These are phyloP conservation scores for Pichia cactophila DNA, from an alignment of 1,139 yeast genomes.

Conservation along the genomic window DNA sequence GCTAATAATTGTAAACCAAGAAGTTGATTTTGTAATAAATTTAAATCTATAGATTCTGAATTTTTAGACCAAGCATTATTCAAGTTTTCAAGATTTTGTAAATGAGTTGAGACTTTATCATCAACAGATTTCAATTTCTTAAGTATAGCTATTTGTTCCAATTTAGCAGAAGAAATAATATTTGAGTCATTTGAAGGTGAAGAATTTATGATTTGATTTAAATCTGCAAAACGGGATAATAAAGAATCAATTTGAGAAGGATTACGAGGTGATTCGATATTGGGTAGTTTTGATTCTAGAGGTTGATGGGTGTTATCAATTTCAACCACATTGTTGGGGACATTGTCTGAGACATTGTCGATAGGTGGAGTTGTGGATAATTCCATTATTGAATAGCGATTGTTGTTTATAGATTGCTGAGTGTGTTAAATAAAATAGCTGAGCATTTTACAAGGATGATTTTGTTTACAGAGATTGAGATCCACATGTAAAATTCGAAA, in stretches of 20 bases:
- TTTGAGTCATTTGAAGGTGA: neutral
- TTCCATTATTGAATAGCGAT: no score
- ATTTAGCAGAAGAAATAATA: neutral
- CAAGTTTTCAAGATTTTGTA: slow-evolving; percentile 13
- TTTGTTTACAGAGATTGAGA: no score
- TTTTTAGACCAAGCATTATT: slow-evolving; percentile 19
- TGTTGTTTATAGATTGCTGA: no score
- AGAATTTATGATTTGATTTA: neutral
- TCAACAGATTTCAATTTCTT: slow-evolving; percentile 18
- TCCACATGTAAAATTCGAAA: no score
- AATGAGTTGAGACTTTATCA: slow-evolving; percentile 15
- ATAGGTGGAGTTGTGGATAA: no score
- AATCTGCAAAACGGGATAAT: neutral
- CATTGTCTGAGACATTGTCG: no score
- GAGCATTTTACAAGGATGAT: no score
- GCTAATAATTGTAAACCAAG: slow-evolving; percentile 70
- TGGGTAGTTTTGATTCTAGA: neutral
- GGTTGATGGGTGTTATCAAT: neutral
- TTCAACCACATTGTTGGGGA: no score
- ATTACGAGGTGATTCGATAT: neutral
- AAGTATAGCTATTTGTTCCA: slow-evolving; percentile 22
- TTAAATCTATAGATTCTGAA: slow-evolving; percentile 35
- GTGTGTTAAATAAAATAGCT: no score
- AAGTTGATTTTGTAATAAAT: slow-evolving; percentile 57
- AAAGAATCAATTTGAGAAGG: neutral